Conservation (phyloP, 1,139 yeast species). For the Saccharomyces hybrid region DNA sequence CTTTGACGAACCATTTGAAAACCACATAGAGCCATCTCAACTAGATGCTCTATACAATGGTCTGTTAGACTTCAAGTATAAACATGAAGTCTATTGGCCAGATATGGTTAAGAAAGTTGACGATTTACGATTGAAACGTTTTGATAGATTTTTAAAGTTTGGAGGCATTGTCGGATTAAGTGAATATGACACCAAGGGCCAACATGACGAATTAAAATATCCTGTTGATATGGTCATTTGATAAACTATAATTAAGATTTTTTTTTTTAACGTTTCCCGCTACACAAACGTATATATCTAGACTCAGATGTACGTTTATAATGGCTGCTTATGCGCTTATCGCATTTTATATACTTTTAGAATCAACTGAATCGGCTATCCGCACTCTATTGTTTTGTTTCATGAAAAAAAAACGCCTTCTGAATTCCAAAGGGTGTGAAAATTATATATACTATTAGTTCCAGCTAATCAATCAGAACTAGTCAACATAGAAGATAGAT, state of each 20-base stretch:
- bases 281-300: neutral
- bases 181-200: conserved; percentile 67
- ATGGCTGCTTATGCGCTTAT: neutral
- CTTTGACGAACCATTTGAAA: conserved; percentile 75
- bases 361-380: neutral
- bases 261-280: neutral
- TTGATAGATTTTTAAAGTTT: conserved; percentile 51
- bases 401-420: neutral
- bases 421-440: neutral
- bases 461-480: neutral
- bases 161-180: conserved; percentile 70
- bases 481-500: neutral
- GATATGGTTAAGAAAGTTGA: conserved; percentile 51
- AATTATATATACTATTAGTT: neutral
- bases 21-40: conserved; percentile 71
- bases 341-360: neutral
- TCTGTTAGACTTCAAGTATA: conserved; percentile 65
- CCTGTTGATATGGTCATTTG: conserved; percentile 28
- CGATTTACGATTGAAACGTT: conserved; percentile 43
- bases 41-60: conserved; percentile 80
- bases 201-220: conserved; percentile 38
- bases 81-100: conserved; percentile 74
- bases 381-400: neutral
- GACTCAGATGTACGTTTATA: neutral
- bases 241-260: neutral